These are phyloP conservation scores for Phytophthora crassamura DNA, from an alignment of 352 stramenopile genomes.

Conservation along the genomic window DNA sequence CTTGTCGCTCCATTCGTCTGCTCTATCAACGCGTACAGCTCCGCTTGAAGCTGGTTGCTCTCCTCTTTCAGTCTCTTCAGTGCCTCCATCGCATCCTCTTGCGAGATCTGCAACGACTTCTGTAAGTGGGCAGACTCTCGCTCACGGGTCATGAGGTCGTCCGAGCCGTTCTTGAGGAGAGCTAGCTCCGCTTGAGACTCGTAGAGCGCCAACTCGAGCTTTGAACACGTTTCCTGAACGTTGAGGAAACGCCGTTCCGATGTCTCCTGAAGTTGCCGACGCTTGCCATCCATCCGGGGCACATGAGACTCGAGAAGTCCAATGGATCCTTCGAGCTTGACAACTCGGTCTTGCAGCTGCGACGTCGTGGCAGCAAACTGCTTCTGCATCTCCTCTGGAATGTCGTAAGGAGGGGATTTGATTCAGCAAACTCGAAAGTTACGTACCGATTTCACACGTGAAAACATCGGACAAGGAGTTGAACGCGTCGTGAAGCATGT, in stretches of 20 bases:
- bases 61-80: slow-evolving; percentile 53
- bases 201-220: slow-evolving; percentile 53
- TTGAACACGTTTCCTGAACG: slow-evolving; percentile 57
- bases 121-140: slow-evolving; percentile 48
- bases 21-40: slow-evolving; percentile 50
- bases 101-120: slow-evolving; percentile 51
- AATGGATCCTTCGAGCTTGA: slow-evolving; percentile 43
- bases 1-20: slow-evolving; percentile 34
- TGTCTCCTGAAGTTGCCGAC: slow-evolving; percentile 45
- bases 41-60: slow-evolving; percentile 43
- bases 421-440: neutral
- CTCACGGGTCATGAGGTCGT: slow-evolving; percentile 57
- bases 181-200: slow-evolving; percentile 56
- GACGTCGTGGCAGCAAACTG: slow-evolving; percentile 27
- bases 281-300: slow-evolving; percentile 46
- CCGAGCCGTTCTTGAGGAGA: slow-evolving; percentile 44
- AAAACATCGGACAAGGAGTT: slow-evolving; percentile 64
- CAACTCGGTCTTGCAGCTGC: slow-evolving; percentile 41
- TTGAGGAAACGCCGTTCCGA: slow-evolving; percentile 48
- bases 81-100: slow-evolving; percentile 53
- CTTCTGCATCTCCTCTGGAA: slow-evolving; percentile 44
- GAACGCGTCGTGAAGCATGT: slow-evolving; percentile 60
- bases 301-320: slow-evolving; percentile 42
- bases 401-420: neutral
- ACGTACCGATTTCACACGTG: slow-evolving; percentile 55